These are phyloP conservation scores for Apiospora pterosperma DNA, from an alignment of 2,329 filamentous ascomycete genomes.

Conservation along the genomic window DNA sequence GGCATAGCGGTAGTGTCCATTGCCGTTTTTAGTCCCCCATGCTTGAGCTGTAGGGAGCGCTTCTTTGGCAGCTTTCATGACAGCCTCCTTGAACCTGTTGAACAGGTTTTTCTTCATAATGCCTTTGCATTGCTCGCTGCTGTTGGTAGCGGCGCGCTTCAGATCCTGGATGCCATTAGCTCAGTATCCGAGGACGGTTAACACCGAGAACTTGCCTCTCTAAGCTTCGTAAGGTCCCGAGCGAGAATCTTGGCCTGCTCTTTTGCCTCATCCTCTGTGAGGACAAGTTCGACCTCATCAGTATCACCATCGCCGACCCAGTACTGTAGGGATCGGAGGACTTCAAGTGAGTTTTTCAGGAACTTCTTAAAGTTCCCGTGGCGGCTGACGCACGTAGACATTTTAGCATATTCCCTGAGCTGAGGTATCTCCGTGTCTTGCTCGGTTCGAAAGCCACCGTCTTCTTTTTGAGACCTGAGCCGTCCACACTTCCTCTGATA, in stretches of 20 bases:
- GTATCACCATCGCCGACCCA: conserved; percentile 10
- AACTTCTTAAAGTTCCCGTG: conserved; percentile 42
- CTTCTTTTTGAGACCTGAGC: conserved; percentile 41
- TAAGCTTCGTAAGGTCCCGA: background rate
- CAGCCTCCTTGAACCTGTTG: background rate
- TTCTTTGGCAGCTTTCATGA: background rate
- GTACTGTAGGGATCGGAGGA: conserved; percentile 36
- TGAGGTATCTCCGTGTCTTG: conserved; percentile 37
- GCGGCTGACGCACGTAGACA: conserved; percentile 44
- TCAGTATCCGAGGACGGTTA: background rate
- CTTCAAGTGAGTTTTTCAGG: conserved; percentile 45
- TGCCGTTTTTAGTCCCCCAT: background rate
- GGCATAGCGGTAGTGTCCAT: background rate
- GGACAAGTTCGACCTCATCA: conserved; percentile 8
- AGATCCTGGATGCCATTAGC: background rate
- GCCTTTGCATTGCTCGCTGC: background rate
- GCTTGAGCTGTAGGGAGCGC: background rate
- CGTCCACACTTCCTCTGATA: conserved; percentile 60
- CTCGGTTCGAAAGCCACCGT: background rate
- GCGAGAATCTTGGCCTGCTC: background rate
- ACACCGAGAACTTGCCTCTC: background rate
- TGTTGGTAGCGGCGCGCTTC: background rate
- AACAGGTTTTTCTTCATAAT: background rate
- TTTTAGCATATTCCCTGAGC: conserved; percentile 55
- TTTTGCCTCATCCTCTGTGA: background rate